Evolutionary conservation across 2,329 filamentous ascomycete species (phyloP).

Genomic region (Exophiala mesophila): DNA sequence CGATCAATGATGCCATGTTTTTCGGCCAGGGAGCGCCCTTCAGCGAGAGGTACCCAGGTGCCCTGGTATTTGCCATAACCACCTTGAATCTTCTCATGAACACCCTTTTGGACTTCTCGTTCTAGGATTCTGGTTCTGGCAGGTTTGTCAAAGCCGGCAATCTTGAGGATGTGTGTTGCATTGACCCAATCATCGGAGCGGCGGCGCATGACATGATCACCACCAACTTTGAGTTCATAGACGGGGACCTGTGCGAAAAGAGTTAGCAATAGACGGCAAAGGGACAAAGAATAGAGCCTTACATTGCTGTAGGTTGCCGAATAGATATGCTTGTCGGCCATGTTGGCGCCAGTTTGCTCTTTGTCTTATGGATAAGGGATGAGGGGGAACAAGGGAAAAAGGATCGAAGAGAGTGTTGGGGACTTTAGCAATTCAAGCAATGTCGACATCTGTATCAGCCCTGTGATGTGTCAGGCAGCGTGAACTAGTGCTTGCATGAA

Average conservation of each 20-base stretch:
- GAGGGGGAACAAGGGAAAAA: too few species aligned
- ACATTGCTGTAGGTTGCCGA: conserved; percentile 63
- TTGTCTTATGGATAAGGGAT: too few species aligned
- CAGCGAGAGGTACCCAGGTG: conserved; percentile 88
- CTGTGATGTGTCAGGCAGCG: too few species aligned
- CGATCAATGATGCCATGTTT: conserved; percentile 84
- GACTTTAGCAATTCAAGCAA: too few species aligned
- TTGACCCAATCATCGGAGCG: conserved; percentile 96
- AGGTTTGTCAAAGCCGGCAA: conserved; percentile 95
- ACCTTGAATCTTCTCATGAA: conserved; percentile 96
- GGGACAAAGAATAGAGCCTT: conserved; percentile 24
- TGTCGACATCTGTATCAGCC: too few species aligned
- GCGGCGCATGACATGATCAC: conserved; percentile 93
- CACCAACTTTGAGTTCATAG: conserved; percentile 83
- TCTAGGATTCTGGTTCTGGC: conserved; percentile 91
- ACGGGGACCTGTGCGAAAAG: conserved; percentile 68
- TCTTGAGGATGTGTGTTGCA: conserved; percentile 97
- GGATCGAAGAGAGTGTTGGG: too few species aligned
- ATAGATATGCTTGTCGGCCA: conserved; percentile 52
- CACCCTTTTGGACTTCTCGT: conserved; percentile 91
- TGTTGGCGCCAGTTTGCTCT: too few species aligned
- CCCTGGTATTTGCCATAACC: conserved; percentile 99
- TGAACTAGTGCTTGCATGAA: too few species aligned
- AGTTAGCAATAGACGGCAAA: conserved; percentile 15
- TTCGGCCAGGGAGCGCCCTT: conserved; percentile 74